Conservation (phyloP, 345 rosid genomes). For the Eucalyptus guilfoylei region DNA sequence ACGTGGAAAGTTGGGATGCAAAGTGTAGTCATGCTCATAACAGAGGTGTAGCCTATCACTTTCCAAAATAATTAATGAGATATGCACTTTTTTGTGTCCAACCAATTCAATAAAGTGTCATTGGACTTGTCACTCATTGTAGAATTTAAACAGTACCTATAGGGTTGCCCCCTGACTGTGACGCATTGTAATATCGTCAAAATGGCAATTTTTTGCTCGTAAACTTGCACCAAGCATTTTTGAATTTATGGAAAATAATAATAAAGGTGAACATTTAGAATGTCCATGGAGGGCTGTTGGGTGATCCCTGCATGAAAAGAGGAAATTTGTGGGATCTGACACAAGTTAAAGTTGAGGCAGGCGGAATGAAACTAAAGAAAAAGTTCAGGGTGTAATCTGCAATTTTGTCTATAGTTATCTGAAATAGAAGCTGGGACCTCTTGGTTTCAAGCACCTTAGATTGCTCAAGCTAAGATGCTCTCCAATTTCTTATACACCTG, state of each 20-base stretch:
- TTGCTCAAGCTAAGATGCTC: neutral
- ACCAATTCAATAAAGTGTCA: neutral
- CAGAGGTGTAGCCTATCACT: neutral
- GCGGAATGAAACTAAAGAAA: neutral
- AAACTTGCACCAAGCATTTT: neutral
- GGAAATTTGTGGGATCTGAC: neutral
- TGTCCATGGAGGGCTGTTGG: neutral
- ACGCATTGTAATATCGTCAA: neutral
- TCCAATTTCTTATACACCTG: neutral
- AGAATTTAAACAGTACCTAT: neutral
- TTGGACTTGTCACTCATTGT: neutral
- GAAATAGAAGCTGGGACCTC: neutral
- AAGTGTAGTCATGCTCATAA: neutral
- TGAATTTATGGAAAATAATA: neutral
- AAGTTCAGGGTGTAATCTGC: neutral
- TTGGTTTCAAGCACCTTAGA: neutral
- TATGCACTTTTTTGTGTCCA: neutral
- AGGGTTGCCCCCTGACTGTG: neutral
- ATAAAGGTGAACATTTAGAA: neutral
- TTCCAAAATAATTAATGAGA: neutral
- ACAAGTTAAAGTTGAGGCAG: neutral
- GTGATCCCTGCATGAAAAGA: neutral
- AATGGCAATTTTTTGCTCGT: neutral
- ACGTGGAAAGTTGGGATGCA: neutral
- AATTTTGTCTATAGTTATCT: neutral